Evolutionary conservation across 2,329 filamentous ascomycete species (phyloP).

Genomic region (Mariannaea sp.): DNA sequence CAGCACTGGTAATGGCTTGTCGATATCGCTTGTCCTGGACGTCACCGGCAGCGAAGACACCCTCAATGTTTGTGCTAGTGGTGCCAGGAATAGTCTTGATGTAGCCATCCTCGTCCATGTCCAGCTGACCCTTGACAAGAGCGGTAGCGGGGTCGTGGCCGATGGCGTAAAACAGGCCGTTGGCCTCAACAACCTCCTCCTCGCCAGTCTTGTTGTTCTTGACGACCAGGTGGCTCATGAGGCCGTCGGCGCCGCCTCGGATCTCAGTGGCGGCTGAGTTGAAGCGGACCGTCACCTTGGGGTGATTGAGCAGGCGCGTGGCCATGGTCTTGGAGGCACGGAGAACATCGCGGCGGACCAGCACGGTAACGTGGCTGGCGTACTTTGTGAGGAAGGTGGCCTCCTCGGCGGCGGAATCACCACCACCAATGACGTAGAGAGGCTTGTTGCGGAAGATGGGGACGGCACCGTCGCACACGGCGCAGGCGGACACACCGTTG

Average conservation of each 20-base stretch:
- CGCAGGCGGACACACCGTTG: constrained; percentile 93
- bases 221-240: constrained; percentile 88
- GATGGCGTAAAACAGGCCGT: constrained; percentile 95
- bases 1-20: constrained; percentile 96
- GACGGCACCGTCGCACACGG: constrained; percentile 94
- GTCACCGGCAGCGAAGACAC: constrained; percentile 95
- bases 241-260: constrained; percentile 78
- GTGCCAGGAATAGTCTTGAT: constrained; percentile 88
- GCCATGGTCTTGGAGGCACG: constrained; percentile 93
- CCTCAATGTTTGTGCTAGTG: constrained; percentile 83
- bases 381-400: constrained; percentile 98
- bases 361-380: constrained; percentile 89
- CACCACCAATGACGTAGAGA: constrained; percentile 92
- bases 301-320: constrained; percentile 76
- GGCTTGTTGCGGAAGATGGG: constrained; percentile 98
- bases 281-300: constrained; percentile 90
- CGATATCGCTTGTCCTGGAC: constrained; percentile 98
- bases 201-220: constrained; percentile 77
- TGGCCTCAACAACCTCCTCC: constrained; percentile 84
- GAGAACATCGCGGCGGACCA: constrained; percentile 85
- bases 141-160: constrained; percentile 92
- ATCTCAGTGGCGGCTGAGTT: constrained; percentile 83
- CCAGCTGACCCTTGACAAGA: constrained; percentile 89
- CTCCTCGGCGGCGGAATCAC: constrained; percentile 96
- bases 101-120: constrained; percentile 90